phyloP scores from a whole-genome alignment of 441 rosid species.

The Cnidoscolus chayamansa region DNA sequence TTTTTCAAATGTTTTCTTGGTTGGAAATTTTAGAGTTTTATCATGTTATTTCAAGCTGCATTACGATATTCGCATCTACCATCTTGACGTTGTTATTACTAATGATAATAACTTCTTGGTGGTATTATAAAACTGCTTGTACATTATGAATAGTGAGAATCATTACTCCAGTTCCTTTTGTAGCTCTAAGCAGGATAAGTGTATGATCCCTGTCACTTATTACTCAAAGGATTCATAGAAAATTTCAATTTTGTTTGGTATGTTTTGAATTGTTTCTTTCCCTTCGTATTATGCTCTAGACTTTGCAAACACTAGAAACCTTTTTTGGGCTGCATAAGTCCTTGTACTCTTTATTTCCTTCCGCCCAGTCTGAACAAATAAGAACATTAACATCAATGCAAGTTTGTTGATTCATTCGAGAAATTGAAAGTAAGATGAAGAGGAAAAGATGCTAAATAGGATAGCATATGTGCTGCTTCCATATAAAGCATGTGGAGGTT shows the following conservation, averaged over 20 bases:
- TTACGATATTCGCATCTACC: not conserved
- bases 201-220: not conserved
- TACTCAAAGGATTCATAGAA: not conserved
- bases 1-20: not conserved
- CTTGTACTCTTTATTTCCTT: not conserved
- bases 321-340: not conserved
- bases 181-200: not conserved
- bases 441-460: not conserved
- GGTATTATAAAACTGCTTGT: not conserved
- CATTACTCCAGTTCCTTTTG: not conserved
- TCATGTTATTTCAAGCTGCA: slow-evolving; percentile 7
- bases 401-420: not conserved
- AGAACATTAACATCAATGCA: not conserved
- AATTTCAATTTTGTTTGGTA: not conserved
- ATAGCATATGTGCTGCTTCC: not conserved
- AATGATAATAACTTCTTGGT: not conserved
- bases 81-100: not conserved
- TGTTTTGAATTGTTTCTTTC: not conserved
- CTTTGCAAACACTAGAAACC: slow-evolving; percentile 2
- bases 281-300: not conserved
- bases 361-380: not conserved
- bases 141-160: not conserved
- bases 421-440: no score
- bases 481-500: not conserved
- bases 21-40: not conserved